Evolutionary conservation across 1,139 yeast genomes (phyloP).

Genomic region (Hanseniaspora sp.): DNA sequence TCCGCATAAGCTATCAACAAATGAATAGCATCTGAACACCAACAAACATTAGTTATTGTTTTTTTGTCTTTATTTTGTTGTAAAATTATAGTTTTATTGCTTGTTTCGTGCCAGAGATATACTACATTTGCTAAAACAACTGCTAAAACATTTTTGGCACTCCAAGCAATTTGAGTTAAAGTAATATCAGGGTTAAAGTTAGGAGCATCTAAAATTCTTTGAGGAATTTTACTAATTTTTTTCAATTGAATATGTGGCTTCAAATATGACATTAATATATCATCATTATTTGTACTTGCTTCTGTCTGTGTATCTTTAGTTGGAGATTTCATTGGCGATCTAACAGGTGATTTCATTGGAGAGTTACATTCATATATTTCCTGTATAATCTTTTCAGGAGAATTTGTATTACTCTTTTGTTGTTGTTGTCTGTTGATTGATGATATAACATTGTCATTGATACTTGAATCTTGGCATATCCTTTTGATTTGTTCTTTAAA

Average conservation of each 20-base stretch:
- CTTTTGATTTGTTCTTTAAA: conserved; percentile 10
- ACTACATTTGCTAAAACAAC: conserved; percentile 78
- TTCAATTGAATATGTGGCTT: conserved; percentile 34
- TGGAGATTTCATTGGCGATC: neutral
- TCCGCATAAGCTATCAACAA: conserved; percentile 75
- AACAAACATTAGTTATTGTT: conserved; percentile 52
- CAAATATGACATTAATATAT: neutral
- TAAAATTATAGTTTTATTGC: conserved; percentile 66
- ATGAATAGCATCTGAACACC: conserved; percentile 90
- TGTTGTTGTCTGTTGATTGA: neutral
- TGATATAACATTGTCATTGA: neutral
- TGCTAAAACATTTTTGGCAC: conserved; percentile 68
- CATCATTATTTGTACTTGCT: neutral
- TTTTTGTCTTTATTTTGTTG: conserved; percentile 33
- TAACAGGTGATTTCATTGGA: neutral
- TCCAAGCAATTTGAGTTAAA: conserved; percentile 80
- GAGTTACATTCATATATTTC: neutral
- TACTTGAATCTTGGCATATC: conserved; percentile 4
- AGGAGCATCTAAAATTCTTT: conserved; percentile 91
- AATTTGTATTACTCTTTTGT: neutral
- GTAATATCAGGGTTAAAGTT: conserved; percentile 90
- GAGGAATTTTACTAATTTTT: conserved; percentile 79
- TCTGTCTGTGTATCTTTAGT: neutral
- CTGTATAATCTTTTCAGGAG: conserved; percentile 12
- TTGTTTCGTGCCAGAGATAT: conserved; percentile 85